Conservation (phyloP, 2,329 filamentous ascomycete species). For the Hypoxylon sp. region DNA sequence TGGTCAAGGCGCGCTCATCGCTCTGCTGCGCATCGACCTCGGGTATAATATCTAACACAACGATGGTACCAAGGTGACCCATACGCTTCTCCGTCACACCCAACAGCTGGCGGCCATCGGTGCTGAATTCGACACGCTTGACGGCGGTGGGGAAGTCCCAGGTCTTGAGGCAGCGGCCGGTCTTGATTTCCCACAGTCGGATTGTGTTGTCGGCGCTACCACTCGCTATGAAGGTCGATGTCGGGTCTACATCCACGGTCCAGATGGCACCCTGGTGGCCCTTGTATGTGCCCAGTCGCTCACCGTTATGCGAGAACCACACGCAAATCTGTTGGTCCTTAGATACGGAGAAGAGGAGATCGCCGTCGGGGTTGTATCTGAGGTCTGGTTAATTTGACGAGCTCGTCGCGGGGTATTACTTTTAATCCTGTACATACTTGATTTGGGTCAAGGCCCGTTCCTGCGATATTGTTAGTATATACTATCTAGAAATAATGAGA, state of each 20-base stretch:
- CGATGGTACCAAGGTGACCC: conserved; percentile 94
- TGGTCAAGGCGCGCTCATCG: conserved; percentile 85
- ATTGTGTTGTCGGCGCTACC: conserved; percentile 99
- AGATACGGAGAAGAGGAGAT: conserved; percentile 93
- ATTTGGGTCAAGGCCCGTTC: conserved; percentile 97
- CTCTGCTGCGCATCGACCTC: conserved; percentile 87
- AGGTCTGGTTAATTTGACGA: conserved; percentile 39
- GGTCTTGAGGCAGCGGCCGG: conserved; percentile 91
- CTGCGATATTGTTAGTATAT: conserved; percentile 57
- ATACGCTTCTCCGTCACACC: conserved; percentile 99
- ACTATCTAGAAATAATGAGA: neutral
- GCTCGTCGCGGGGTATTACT: conserved; percentile 36
- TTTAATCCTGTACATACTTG: conserved; percentile 68
- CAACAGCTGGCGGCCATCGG: conserved; percentile 90
- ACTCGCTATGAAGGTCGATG: conserved; percentile 90
- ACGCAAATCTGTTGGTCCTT: conserved; percentile 98
- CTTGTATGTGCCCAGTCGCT: conserved; percentile 95
- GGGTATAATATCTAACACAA: conserved; percentile 89
- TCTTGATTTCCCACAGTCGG: conserved; percentile 95
- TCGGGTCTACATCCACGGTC: conserved; percentile 97
- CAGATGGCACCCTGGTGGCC: conserved; percentile 98
- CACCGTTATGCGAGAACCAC: conserved; percentile 98
- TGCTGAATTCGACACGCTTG: conserved; percentile 97
- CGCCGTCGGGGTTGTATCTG: conserved; percentile 93
- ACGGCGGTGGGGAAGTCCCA: conserved; percentile 98